Percentiles rank a stretch among this genome's conserved stretches.
phyloP scores from a whole-genome alignment of 2,329 filamentous ascomycete species.

The Cercospora berteroae region DNA sequence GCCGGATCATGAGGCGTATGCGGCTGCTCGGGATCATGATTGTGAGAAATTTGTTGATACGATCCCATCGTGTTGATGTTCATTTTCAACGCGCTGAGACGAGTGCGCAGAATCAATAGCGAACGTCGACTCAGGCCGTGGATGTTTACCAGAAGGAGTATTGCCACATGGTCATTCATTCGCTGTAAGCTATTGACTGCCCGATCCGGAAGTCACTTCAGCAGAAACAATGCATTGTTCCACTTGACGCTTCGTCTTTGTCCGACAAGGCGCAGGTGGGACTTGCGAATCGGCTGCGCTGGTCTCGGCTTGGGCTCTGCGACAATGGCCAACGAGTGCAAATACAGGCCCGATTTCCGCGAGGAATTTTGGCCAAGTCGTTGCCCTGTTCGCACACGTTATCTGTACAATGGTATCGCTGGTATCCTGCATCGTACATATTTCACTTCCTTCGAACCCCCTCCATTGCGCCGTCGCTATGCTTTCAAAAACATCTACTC shows the following conservation, averaged over 20 bases:
- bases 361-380: background rate
- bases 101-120: background rate
- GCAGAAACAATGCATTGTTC: background rate
- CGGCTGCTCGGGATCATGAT: slow-evolving; percentile 3
- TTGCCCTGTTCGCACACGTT: background rate
- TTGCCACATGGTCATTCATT: background rate
- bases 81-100: background rate
- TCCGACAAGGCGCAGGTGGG: background rate
- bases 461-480: slow-evolving; percentile 23
- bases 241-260: background rate
- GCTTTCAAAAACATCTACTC: slow-evolving; percentile 1
- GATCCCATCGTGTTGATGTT: slow-evolving; percentile 4
- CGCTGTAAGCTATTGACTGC: background rate
- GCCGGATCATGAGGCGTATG: background rate
- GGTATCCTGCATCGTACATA: background rate
- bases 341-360: background rate
- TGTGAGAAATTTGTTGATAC: slow-evolving; percentile 1
- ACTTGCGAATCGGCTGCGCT: background rate
- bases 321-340: background rate
- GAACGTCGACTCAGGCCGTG: background rate
- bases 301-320: background rate
- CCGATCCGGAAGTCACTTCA: background rate
- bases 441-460: background rate
- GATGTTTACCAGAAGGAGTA: background rate
- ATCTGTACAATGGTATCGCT: slow-evolving; percentile 7